Base-by-base conservation (phyloP, 2,329 filamentous ascomycete species). In the Xylariaceae sp. region DNA sequence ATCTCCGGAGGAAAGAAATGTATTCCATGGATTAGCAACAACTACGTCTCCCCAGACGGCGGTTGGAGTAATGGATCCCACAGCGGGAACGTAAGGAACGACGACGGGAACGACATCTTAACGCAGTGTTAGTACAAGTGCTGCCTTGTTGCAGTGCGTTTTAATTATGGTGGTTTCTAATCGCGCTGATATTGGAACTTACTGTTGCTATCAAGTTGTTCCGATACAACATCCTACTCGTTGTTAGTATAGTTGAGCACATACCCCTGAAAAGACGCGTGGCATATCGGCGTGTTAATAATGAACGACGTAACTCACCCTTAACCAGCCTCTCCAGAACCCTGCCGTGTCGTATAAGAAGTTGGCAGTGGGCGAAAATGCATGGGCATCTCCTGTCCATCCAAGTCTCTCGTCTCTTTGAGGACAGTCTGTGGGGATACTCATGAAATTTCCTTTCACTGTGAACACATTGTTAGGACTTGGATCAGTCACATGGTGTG, bases 401-500 rank as follows among this genome's bases (percentile, higher is more conserved):
- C 78, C 78, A 1, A 81, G 60, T 1, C 78, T 70, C 61, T 81
- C 78, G 44, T 81, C 78, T 16, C 78, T 68, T 55, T 80, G 77
- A 1, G 65, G 62, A 29, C 66, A 68, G 23, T 86, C 83, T 0
- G 81, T 85, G 0, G 81, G 81, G 0, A 85, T 67, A 0, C 74
- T 76, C 3, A 85, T 59, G 59, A 86, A 85, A 58, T 85, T 86
- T 0, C 81, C 81, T 23, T 75, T 74, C 77, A 84, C 60, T 63
- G 18, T 21, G 13, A 15, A 18, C n/a, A 10, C 9, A 35, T 8
- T 32, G n/a, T 20, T 4, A 11, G 32, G 5, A 26, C 1, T 23
- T 18, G 6, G 2, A 9, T 6, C 35, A 36, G 11, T 20, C 20
- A 18, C 29, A 16, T 42, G 27, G 7, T 23, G 0, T 24, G 39